Conservation (phyloP, 2,329 filamentous ascomycete genomes). For the Salinomyces thailandicus region DNA sequence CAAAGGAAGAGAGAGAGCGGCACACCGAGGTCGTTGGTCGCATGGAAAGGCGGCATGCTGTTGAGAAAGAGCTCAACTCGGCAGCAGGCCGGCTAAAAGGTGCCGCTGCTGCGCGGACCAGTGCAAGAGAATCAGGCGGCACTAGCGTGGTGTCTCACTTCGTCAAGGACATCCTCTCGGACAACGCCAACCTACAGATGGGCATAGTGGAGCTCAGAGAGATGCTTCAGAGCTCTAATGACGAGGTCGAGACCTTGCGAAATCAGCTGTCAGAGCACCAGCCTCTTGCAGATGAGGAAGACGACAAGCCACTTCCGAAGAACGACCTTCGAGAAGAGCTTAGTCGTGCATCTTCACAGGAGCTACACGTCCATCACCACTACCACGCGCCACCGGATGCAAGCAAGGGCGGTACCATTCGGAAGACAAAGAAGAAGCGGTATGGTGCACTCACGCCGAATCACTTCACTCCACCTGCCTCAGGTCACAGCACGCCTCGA, state of each 20-base stretch:
- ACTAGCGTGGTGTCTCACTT: constrained; percentile 83
- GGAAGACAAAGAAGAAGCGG: constrained; percentile 59
- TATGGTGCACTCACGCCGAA: constrained; percentile 48
- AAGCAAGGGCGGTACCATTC: constrained; percentile 28
- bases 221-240: constrained; percentile 82
- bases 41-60: constrained; percentile 71
- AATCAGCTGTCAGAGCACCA: constrained; percentile 75
- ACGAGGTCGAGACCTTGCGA: constrained; percentile 79
- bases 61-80: constrained; percentile 71
- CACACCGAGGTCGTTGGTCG: constrained; percentile 71
- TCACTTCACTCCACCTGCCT: constrained; percentile 32
- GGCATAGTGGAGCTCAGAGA: constrained; percentile 86
- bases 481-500: constrained; percentile 27
- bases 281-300: constrained; percentile 39
- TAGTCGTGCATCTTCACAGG: constrained; percentile 54
- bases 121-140: constrained; percentile 48
- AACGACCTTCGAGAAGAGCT: constrained; percentile 57
- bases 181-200: constrained; percentile 87
- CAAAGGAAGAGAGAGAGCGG: constrained; percentile 65
- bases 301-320: constrained; percentile 7
- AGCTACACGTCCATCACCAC: constrained; percentile 89
- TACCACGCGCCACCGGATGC: constrained; percentile 56
- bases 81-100: constrained; percentile 73
- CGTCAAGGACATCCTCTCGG: constrained; percentile 86
- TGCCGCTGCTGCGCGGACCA: constrained; percentile 59